A percentile compares a stretch with the other conserved stretches of the same genome.
These are phyloP conservation scores for Lipomyces oligophaga DNA, from an alignment of 805 yeast genomes.

Conservation along the genomic window DNA sequence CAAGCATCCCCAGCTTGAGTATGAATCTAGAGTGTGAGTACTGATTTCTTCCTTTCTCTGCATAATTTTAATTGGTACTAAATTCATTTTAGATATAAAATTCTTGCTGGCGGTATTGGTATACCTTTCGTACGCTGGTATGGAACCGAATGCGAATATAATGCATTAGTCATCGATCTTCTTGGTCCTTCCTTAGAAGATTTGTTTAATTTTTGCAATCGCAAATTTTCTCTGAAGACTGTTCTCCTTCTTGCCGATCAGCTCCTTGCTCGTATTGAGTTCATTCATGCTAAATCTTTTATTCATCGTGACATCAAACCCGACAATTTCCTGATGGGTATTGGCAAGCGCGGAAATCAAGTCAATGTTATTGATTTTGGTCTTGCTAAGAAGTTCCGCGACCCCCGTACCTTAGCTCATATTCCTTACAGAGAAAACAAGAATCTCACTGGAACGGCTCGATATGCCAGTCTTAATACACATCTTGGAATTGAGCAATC, in stretches of 20 bases:
- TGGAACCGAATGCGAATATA: constrained; percentile 93
- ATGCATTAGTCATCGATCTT: constrained; percentile 94
- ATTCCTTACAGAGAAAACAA: constrained; percentile 96
- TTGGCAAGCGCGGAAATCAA: constrained; percentile 90
- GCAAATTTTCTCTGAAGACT: constrained; percentile 90
- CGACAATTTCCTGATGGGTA: constrained; percentile 81
- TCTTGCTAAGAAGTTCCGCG: constrained; percentile 87
- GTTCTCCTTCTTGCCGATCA: constrained; percentile 92
- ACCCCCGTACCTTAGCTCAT: constrained; percentile 88
- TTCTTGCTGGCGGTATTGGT: constrained; percentile 93
- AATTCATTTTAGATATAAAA: constrained; percentile 53
- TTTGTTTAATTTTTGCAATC: constrained; percentile 89
- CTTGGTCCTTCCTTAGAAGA: constrained; percentile 95
- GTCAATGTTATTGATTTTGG: constrained; percentile 94
- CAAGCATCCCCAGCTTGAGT: constrained; percentile 94
- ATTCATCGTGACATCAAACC: constrained; percentile 82
- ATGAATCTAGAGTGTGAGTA: constrained; percentile 77
- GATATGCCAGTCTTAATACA: constrained; percentile 92
- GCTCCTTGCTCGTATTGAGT: constrained; percentile 86
- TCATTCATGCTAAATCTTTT: constrained; percentile 90
- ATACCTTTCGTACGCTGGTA: constrained; percentile 96
- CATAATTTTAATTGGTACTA: not conserved
- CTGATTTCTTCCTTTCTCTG: not conserved
- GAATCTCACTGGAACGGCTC: constrained; percentile 94
- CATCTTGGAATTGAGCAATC: constrained; percentile 96